Percentiles rank a stretch among this genome's conserved stretches.
phyloP scores from a whole-genome alignment of 176 grass and related monocot species.

The Neostapfia colusana region DNA sequence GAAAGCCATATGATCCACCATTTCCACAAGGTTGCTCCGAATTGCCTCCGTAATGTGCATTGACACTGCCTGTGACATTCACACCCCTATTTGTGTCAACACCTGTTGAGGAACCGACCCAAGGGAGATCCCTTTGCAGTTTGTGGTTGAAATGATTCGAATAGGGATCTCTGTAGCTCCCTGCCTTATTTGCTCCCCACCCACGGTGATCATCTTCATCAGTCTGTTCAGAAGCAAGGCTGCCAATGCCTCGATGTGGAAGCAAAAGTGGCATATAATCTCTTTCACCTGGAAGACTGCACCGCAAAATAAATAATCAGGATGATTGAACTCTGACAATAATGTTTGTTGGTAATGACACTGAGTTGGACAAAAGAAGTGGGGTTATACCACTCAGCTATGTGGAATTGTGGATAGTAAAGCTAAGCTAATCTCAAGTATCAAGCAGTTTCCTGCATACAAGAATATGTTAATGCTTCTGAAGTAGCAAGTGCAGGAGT shows the following conservation, averaged over 20 bases:
- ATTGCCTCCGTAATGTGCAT: conserved; percentile 26
- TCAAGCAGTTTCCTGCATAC: background rate
- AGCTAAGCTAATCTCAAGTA: background rate
- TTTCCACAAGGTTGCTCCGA: conserved; percentile 38
- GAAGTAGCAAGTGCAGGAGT: background rate
- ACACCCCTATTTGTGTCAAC: conserved; percentile 10
- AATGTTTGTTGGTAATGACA: background rate
- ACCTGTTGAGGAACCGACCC: conserved; percentile 24
- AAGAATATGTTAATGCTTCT: background rate
- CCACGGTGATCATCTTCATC: conserved; percentile 40
- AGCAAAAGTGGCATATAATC: conserved; percentile 27
- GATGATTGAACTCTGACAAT: background rate
- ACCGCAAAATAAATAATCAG: background rate
- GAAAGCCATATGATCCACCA: conserved; percentile 34
- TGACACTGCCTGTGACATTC: conserved; percentile 2
- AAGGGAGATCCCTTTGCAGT: conserved; percentile 26
- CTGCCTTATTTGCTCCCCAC: conserved; percentile 13
- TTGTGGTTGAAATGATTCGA: conserved; percentile 12
- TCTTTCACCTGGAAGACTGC: conserved; percentile 46
- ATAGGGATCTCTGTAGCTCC: conserved; percentile 8
- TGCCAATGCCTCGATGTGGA: conserved; percentile 30
- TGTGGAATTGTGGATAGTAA: background rate
- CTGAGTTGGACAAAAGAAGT: background rate
- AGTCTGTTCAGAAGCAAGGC: conserved; percentile 41
- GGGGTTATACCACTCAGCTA: background rate